phyloP scores from a whole-genome alignment of 2,329 filamentous ascomycete species.

The Thielaviopsis punctulata region DNA sequence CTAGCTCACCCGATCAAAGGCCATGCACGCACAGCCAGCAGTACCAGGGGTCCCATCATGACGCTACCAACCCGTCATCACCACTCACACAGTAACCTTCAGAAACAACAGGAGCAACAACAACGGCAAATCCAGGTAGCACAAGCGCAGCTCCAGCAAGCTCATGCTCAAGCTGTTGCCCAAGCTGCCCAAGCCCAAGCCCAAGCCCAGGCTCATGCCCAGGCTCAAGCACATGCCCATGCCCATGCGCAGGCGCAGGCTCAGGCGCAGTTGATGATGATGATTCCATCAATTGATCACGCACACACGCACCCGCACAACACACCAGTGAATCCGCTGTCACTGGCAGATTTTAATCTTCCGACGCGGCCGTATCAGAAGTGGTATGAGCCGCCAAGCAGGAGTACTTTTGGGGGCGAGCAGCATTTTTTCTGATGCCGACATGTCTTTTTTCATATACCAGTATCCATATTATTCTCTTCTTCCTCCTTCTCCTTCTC shows the following conservation, averaged over 20 bases:
- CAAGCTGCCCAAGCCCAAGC: slow-evolving; percentile 3
- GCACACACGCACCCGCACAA: not conserved
- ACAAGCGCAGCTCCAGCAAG: slow-evolving; percentile 11
- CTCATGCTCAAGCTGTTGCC: slow-evolving; percentile 4
- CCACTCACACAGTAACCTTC: slow-evolving; percentile 4
- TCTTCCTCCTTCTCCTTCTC: not conserved
- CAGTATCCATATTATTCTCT: not conserved
- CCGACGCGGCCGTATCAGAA: slow-evolving; percentile 70
- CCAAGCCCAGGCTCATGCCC: slow-evolving; percentile 2
- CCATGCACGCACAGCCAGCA: slow-evolving; percentile 2
- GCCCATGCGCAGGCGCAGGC: slow-evolving; percentile 11
- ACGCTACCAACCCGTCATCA: slow-evolving; percentile 7
- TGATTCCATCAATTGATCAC: not conserved
- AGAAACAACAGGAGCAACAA: slow-evolving; percentile 11
- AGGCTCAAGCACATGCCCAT: not conserved
- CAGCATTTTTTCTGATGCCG: not conserved
- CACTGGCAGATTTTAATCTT: slow-evolving; percentile 58
- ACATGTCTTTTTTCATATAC: not conserved
- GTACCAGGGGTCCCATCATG: not conserved
- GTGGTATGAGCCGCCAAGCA: slow-evolving; percentile 59
- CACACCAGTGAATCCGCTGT: slow-evolving; percentile 47
- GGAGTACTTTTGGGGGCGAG: slow-evolving; percentile 11
- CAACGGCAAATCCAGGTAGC: slow-evolving; percentile 11
- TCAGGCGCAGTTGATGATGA: slow-evolving; percentile 4
- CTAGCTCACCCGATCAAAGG: not conserved